A percentile compares a stretch with the other conserved stretches of the same genome.
phyloP scores from a whole-genome alignment of 2,329 filamentous ascomycete genomes.

The Neurospora sp. region DNA sequence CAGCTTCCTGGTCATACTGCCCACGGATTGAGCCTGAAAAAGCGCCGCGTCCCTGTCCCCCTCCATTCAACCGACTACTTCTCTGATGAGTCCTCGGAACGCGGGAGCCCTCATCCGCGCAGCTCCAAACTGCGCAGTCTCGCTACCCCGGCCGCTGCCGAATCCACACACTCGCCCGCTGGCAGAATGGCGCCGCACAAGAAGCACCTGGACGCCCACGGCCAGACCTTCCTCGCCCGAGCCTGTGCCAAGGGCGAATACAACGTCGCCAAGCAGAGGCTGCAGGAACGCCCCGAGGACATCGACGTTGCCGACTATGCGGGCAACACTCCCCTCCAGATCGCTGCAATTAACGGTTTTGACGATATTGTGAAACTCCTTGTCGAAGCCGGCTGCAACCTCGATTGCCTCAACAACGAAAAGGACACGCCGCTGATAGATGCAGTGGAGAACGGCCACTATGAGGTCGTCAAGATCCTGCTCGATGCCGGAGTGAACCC shows the following conservation, averaged over 20 bases:
- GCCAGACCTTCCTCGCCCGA: conserved; percentile 80
- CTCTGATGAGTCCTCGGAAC: conserved; percentile 56
- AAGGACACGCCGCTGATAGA: conserved; percentile 92
- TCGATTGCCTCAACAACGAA: conserved; percentile 69
- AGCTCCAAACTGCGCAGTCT: conserved; percentile 47
- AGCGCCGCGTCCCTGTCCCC: conserved; percentile 50
- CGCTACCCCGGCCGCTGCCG: conserved; percentile 44
- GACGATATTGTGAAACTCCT: conserved; percentile 80
- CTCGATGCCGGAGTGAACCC: conserved; percentile 85
- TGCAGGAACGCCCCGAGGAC: conserved; percentile 74
- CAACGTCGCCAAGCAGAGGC: conserved; percentile 63
- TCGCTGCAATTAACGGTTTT: conserved; percentile 79
- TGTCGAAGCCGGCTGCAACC: conserved; percentile 72
- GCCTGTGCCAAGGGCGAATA: conserved; percentile 81
- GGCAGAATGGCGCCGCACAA: conserved; percentile 60
- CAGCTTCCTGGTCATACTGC: conserved; percentile 46
- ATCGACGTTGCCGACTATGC: conserved; percentile 86
- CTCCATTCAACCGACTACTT: conserved; percentile 54
- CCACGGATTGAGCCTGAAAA: conserved; percentile 49
- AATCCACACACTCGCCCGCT: conserved; percentile 54
- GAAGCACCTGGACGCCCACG: conserved; percentile 84
- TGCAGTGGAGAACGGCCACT: conserved; percentile 88
- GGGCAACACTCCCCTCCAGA: conserved; percentile 91
- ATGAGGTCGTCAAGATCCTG: conserved; percentile 77
- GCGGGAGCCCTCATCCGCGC: conserved; percentile 49